Evolutionary conservation across 108 stramenopile genomes (phyloP).

Genomic region (Pseudonitzschia multistriata): DNA sequence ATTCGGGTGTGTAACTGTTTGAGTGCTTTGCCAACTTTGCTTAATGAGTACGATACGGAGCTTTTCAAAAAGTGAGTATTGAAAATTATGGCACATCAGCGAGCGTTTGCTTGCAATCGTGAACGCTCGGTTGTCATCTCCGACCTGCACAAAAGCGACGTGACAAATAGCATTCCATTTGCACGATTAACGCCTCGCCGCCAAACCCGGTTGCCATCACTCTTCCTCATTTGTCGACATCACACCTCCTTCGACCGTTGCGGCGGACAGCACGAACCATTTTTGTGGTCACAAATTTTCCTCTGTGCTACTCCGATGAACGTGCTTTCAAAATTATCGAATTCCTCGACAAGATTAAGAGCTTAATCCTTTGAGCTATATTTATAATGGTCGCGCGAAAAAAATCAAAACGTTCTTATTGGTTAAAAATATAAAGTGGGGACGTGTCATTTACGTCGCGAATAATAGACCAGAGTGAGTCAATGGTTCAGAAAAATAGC

Average conservation of each 20-base stretch:
- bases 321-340: conserved; percentile 6
- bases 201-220: neutral
- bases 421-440: no score
- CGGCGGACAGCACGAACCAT: neutral
- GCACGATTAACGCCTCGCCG: neutral
- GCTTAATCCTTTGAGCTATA: no score
- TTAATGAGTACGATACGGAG: no score
- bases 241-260: neutral
- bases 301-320: neutral
- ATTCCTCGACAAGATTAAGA: no score
- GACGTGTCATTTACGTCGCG: no score
- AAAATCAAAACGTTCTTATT: no score
- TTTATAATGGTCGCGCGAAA: no score
- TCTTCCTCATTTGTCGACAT: conserved; percentile 1
- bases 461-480: no score
- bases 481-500: no score
- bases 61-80: no score
- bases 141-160: neutral
- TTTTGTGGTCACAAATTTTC: neutral
- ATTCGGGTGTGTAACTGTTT: neutral
- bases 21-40: no score
- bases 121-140: neutral
- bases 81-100: neutral
- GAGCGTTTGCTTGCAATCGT: no score
- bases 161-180: neutral